Evolutionary conservation across 1,284 basidiomycete genomes (phyloP).

Genomic region (Leucoagaricus sp.): DNA sequence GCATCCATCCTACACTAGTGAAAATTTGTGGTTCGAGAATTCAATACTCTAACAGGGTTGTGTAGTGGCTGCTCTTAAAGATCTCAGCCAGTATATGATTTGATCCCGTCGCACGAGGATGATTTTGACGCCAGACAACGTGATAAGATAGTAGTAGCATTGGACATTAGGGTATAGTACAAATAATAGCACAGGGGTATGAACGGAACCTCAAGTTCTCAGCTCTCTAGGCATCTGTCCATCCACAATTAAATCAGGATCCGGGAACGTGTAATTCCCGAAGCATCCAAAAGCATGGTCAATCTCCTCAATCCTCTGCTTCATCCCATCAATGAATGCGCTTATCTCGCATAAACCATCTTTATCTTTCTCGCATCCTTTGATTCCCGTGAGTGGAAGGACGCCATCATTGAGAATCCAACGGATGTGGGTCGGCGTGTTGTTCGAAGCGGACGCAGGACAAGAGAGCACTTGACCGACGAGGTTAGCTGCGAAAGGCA

Average conservation of each 20-base stretch:
- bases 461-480: slow-evolving; percentile 65
- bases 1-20: no score
- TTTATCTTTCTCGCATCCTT: slow-evolving; percentile 49
- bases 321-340: slow-evolving; percentile 53
- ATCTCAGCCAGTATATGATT: no score
- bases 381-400: slow-evolving; percentile 61
- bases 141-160: no score
- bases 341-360: slow-evolving; percentile 58
- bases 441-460: slow-evolving; percentile 24
- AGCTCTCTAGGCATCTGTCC: slow-evolving; percentile 31
- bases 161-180: no score
- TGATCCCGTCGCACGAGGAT: no score
- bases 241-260: slow-evolving; percentile 41
- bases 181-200: no score
- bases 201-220: no score
- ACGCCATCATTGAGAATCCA: slow-evolving; percentile 61
- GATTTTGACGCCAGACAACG: no score
- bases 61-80: no score
- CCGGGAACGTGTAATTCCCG: slow-evolving; percentile 44
- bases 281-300: slow-evolving; percentile 46
- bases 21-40: no score
- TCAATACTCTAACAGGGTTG: no score
- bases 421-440: slow-evolving; percentile 47
- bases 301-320: slow-evolving; percentile 46
- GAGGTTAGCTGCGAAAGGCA: slow-evolving; percentile 58